Conservation (phyloP, 306 rosid species). For the Corylus avellana region DNA sequence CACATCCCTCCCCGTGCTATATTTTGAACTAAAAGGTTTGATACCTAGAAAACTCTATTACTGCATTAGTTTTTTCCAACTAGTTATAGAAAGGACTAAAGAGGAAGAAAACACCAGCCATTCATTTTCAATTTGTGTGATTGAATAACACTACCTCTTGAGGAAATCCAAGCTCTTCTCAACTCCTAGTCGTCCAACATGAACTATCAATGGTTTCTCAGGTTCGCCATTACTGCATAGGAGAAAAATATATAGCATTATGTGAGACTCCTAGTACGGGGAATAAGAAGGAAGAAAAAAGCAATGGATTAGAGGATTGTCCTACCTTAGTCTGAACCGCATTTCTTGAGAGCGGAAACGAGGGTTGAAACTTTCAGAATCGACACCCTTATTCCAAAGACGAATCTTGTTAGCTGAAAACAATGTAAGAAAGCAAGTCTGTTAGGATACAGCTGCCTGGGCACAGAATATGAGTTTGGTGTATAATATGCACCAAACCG, state of each 20-base stretch:
- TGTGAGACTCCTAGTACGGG: constrained; percentile 22
- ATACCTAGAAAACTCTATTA: background rate
- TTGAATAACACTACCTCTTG: constrained; percentile 55
- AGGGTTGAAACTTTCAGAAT: constrained; percentile 89
- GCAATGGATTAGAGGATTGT: constrained; percentile 8
- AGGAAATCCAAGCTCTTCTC: constrained; percentile 97
- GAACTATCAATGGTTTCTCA: constrained; percentile 87
- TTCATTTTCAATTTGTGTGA: background rate
- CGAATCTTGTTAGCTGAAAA: constrained; percentile 87
- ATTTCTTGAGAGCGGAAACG: constrained; percentile 72
- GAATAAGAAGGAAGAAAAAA: constrained; percentile 15
- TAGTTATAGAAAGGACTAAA: constrained; percentile 10
- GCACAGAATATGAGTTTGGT: background rate
- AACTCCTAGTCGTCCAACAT: constrained; percentile 94
- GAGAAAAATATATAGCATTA: constrained; percentile 22
- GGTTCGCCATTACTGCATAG: constrained; percentile 75
- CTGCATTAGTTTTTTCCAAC: background rate
- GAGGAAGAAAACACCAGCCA: background rate
- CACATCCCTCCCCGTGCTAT: background rate
- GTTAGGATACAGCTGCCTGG: constrained; percentile 7
- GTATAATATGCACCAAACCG: background rate
- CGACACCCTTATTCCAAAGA: constrained; percentile 98
- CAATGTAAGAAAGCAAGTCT: constrained; percentile 21
- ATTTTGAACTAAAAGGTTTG: background rate
- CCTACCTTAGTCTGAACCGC: constrained; percentile 78